A percentile compares a stretch with the other conserved stretches of the same genome.
Evolutionary conservation across 192 early-diverging fungal genomes (phyloP).

Genomic region (Linnemannia exigua): DNA sequence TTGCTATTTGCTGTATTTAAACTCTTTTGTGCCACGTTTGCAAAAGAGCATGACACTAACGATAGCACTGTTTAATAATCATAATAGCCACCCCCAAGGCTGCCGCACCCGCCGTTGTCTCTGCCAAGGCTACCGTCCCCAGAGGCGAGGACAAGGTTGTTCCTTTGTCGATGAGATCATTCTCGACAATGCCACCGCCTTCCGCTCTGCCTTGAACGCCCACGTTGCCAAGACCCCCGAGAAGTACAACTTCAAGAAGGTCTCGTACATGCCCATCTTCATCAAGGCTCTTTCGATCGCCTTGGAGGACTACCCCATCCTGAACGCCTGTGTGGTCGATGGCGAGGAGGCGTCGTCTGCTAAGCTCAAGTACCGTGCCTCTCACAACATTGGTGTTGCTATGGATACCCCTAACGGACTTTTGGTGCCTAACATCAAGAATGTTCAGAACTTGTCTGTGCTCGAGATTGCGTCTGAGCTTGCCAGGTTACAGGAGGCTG

Average conservation of each 20-base stretch:
- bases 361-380: conserved; percentile 78
- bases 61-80: background rate
- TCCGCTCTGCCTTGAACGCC: conserved; percentile 77
- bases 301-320: conserved; percentile 84
- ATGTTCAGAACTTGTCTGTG: conserved; percentile 87
- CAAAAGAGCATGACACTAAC: background rate
- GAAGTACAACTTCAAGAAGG: conserved; percentile 73
- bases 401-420: conserved; percentile 98
- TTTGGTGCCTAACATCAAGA: conserved; percentile 95
- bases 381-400: conserved; percentile 95
- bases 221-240: conserved; percentile 65
- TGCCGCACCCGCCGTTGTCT: conserved; percentile 33
- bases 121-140: conserved; percentile 43
- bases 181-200: conserved; percentile 75
- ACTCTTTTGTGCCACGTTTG: background rate
- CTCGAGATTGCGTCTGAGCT: conserved; percentile 93
- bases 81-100: conserved; percentile 37
- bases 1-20: too few relatives aligned
- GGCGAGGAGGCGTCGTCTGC: conserved; percentile 61
- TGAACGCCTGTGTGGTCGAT: conserved; percentile 81
- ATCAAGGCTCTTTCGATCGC: conserved; percentile 92
- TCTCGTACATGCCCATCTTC: conserved; percentile 96
- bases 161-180: conserved; percentile 84
- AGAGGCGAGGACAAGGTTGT: conserved; percentile 67
- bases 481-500: conserved; percentile 76